Conservation (phyloP, 805 yeast genomes). For the Lachancea sp. region DNA sequence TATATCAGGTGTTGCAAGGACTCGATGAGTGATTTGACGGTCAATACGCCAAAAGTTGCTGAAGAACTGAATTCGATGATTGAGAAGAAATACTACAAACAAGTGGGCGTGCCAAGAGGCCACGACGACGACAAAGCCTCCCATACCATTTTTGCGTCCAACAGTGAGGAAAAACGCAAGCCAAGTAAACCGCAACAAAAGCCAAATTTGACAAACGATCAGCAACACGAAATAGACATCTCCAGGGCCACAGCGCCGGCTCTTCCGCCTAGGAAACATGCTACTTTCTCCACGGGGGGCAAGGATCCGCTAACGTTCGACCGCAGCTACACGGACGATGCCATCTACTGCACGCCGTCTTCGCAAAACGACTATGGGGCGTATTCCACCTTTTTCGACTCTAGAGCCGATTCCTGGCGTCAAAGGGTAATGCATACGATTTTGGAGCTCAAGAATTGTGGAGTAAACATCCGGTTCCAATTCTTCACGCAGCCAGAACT, state of each 20-base stretch:
- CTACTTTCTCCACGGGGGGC: slow-evolving; percentile 2
- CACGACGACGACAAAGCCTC: neutral
- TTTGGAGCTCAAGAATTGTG: slow-evolving; percentile 16
- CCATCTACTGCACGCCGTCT: slow-evolving; percentile 21
- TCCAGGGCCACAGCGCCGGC: slow-evolving; percentile 25
- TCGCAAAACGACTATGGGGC: slow-evolving; percentile 27
- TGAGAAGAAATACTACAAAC: slow-evolving; percentile 19
- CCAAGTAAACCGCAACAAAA: slow-evolving; percentile 12
- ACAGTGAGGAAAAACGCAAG: slow-evolving; percentile 28
- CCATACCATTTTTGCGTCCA: slow-evolving; percentile 29
- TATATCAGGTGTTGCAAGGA: slow-evolving; percentile 72
- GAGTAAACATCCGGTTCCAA: slow-evolving; percentile 19
- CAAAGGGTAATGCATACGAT: slow-evolving; percentile 41
- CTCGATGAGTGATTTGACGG: slow-evolving; percentile 56
- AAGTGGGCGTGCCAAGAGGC: neutral
- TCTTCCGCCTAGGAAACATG: slow-evolving; percentile 29
- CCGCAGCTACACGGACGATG: slow-evolving; percentile 10
- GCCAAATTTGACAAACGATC: slow-evolving; percentile 3
- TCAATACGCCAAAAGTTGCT: slow-evolving; percentile 23
- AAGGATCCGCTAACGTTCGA: slow-evolving; percentile 17
- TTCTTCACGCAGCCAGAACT: slow-evolving; percentile 28
- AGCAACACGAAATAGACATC: slow-evolving; percentile 3
- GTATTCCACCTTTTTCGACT: slow-evolving; percentile 35
- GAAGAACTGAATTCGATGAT: slow-evolving; percentile 28
- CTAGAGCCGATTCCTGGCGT: slow-evolving; percentile 51